Conservation (phyloP, 805 yeast genomes). For the Pichia sporocuriosa region DNA sequence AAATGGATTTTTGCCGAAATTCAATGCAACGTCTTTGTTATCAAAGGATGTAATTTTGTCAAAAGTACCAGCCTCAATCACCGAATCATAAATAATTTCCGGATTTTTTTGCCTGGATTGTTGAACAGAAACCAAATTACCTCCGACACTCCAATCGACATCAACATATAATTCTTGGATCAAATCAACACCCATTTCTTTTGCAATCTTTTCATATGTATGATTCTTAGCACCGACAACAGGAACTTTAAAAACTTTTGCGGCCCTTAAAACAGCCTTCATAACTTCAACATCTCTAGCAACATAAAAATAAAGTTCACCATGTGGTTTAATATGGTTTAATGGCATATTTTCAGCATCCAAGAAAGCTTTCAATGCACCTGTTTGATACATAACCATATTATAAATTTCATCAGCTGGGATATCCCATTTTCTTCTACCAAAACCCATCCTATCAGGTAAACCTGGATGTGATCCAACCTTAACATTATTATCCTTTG, state of each 20-base stretch:
- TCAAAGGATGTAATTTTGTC: conserved; percentile 23
- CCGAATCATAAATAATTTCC: conserved; percentile 25
- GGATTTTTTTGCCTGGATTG: conserved; percentile 23
- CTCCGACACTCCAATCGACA: conserved; percentile 29
- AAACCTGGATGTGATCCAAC: conserved; percentile 37
- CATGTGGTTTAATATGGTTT: conserved; percentile 34
- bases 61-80: conserved; percentile 23
- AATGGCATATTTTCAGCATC: conserved; percentile 31
- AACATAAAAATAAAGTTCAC: conserved; percentile 33
- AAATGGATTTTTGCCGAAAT: conserved; percentile 27
- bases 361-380: conserved; percentile 33
- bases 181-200: conserved; percentile 28
- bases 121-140: conserved; percentile 27
- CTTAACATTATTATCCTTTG: conserved; percentile 30
- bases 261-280: conserved; percentile 32
- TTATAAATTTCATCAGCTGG: conserved; percentile 33
- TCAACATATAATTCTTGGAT: conserved; percentile 34
- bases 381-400: conserved; percentile 34
- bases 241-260: conserved; percentile 31
- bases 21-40: conserved; percentile 22
- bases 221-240: conserved; percentile 33
- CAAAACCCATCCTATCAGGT: conserved; percentile 35
- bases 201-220: conserved; percentile 25
- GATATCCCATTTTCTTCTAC: conserved; percentile 32
- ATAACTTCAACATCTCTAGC: conserved; percentile 32